These are phyloP conservation scores for Quercus lobata DNA, from an alignment of 331 rosid genomes.

Conservation along the genomic window DNA sequence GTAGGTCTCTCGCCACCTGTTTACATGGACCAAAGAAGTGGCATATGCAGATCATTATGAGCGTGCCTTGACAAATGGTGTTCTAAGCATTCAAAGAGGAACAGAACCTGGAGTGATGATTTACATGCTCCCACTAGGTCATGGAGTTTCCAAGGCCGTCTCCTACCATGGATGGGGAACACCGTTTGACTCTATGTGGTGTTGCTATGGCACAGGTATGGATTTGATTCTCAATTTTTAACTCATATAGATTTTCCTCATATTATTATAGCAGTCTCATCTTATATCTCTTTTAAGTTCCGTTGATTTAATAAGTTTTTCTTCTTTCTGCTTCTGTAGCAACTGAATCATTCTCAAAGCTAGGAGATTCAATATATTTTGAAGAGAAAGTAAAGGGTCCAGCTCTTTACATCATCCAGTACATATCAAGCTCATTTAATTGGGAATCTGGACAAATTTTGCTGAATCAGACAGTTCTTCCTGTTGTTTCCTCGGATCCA, in stretches of 20 bases:
- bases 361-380: conserved; percentile 91
- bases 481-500: conserved; percentile 58
- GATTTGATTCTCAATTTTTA: background rate
- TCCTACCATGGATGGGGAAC: conserved; percentile 73
- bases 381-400: conserved; percentile 59
- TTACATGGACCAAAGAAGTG: conserved; percentile 83
- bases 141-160: conserved; percentile 66
- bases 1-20: conserved; percentile 81
- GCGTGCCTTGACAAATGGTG: conserved; percentile 85
- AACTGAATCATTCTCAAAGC: conserved; percentile 80
- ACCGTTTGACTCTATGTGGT: conserved; percentile 63
- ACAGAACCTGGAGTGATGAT: conserved; percentile 93
- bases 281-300: background rate
- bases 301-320: background rate
- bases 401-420: conserved; percentile 68
- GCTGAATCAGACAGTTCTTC: conserved; percentile 53
- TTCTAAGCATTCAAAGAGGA: conserved; percentile 87
- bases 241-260: background rate
- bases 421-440: conserved; percentile 64
- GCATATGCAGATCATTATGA: conserved; percentile 88
- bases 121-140: conserved; percentile 78
- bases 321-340: conserved; percentile 32
- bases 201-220: conserved; percentile 94
- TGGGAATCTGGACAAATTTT: conserved; percentile 63
- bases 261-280: background rate